Evolutionary conservation across 2,329 filamentous ascomycete genomes (phyloP), one percentile per base, ranked within the genome.

Genomic region (Penicillium sp.): DNA sequence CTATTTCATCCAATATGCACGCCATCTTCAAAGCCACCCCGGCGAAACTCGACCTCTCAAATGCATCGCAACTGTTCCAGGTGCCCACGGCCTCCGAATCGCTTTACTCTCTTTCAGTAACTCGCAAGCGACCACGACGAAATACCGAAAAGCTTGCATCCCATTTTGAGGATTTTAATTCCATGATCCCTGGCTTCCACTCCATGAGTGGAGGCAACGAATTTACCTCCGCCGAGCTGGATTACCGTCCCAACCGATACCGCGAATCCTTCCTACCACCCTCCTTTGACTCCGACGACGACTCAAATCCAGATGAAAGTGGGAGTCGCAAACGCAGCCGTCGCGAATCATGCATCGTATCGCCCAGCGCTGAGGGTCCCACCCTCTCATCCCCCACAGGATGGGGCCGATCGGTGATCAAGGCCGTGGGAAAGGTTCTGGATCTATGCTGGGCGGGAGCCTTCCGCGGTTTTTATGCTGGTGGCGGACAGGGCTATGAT

Each of bases 381-480:
- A 56, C 49, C 38, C 57, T 60, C 18, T 50, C 55, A 6, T 58
- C 56, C 11, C 59, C 62, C 27, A 53, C 67, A 27, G 70, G 75
- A 36, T 77, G 76, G 73, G 71, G 75, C 27, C 72, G 67, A 32
- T 66, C 76, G 1, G 72, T 79, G 6, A 71, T 78, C 44, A 73
- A 71, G 31, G 69, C 74, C 5, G 76, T 79, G 2, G 76, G 90
- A 16, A 93, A 88, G 66, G 86, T 96, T 0, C 92, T 91, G 83
- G 84, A 92, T 62, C 94, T 96, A 65, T 96, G 92, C 77, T 90
- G 80, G 70, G 72, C 78, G 4, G 77, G 70, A 22, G 84, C 89
- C 0, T 95, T 97, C 67, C 83, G 83, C 51, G 92, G 92, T 0
- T 97, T 97, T 71, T 87, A 92, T 58, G 91, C 92, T 11, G 93